Percentiles rank a stretch among this genome's conserved stretches.
Conservation (phyloP, 1,139 yeast species). For the Taphrina sp. region DNA sequence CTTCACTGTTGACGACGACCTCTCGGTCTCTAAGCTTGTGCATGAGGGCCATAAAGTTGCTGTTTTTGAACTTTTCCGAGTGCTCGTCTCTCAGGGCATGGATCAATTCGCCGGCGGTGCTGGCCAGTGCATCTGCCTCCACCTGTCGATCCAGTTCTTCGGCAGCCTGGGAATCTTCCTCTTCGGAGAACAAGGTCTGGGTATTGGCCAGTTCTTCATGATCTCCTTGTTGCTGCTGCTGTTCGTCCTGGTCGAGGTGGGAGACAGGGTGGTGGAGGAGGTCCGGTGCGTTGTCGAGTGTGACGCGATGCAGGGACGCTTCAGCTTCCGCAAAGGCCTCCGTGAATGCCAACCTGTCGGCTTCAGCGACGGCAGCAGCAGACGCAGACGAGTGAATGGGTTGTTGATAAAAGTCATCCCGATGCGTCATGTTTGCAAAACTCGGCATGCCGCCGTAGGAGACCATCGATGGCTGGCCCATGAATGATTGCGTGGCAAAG, state of each 20-base stretch:
- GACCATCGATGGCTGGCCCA: too few species aligned
- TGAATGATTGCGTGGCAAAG: too few species aligned
- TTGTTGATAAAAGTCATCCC: too few species aligned
- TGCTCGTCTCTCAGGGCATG: conserved; percentile 10
- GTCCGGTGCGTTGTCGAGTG: not conserved
- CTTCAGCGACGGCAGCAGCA: too few species aligned
- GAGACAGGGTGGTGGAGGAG: too few species aligned
- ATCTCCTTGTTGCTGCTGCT: not conserved
- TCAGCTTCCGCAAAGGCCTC: conserved; percentile 28
- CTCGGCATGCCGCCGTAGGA: too few species aligned
- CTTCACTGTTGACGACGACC: conserved; percentile 43
- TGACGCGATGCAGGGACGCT: not conserved
- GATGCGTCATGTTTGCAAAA: too few species aligned
- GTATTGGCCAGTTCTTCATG: not conserved
- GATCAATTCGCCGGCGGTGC: conserved; percentile 23
- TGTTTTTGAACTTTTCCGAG: conserved; percentile 44
- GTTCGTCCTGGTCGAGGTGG: conserved; percentile 3
- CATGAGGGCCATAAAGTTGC: conserved; percentile 48
- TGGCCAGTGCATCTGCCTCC: conserved; percentile 22
- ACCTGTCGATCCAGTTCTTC: not conserved
- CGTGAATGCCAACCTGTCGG: too few species aligned
- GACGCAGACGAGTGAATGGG: not conserved
- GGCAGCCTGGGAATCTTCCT: not conserved
- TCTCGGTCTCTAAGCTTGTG: conserved; percentile 43
- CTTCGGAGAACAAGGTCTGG: not conserved